A percentile compares a stretch with the other conserved stretches of the same genome.
phyloP scores from a whole-genome alignment of 1,139 yeast species.

The Zhuliangozyma blackwelliae region DNA sequence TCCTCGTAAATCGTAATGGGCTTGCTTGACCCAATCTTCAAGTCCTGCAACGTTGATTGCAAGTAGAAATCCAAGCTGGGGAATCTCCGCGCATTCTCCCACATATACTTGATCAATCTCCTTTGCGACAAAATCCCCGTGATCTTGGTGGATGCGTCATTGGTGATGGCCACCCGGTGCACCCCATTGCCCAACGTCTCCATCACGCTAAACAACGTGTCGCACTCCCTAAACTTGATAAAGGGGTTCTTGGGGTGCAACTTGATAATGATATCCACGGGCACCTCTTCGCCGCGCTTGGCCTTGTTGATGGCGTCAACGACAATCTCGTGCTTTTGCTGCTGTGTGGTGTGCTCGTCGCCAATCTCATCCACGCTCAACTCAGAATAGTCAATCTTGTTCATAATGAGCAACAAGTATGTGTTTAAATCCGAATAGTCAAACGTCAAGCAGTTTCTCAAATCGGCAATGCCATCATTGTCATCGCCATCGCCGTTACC shows the following conservation, averaged over 20 bases:
- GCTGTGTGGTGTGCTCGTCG: slow-evolving; percentile 10
- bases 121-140: slow-evolving; percentile 88
- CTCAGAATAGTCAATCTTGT: slow-evolving; percentile 48
- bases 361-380: slow-evolving; percentile 26
- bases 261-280: slow-evolving; percentile 73
- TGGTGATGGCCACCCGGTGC: slow-evolving; percentile 82
- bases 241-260: slow-evolving; percentile 86
- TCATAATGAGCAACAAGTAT: slow-evolving; percentile 69
- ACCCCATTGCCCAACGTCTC: slow-evolving; percentile 89
- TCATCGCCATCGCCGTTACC: slow-evolving; percentile 10
- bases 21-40: slow-evolving; percentile 63
- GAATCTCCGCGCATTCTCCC: slow-evolving; percentile 90
- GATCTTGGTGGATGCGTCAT: slow-evolving; percentile 39
- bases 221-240: slow-evolving; percentile 65
- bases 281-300: slow-evolving; percentile 65
- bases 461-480: slow-evolving; percentile 17
- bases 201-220: slow-evolving; percentile 67
- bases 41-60: slow-evolving; percentile 60
- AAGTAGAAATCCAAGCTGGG: slow-evolving; percentile 72
- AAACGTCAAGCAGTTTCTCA: slow-evolving; percentile 68
- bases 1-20: slow-evolving; percentile 85
- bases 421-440: slow-evolving; percentile 91
- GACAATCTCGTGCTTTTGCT: slow-evolving; percentile 24
- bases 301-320: slow-evolving; percentile 43
- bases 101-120: slow-evolving; percentile 71